Conservation (phyloP, 805 yeast species). For the Allodekkera sacchari region DNA sequence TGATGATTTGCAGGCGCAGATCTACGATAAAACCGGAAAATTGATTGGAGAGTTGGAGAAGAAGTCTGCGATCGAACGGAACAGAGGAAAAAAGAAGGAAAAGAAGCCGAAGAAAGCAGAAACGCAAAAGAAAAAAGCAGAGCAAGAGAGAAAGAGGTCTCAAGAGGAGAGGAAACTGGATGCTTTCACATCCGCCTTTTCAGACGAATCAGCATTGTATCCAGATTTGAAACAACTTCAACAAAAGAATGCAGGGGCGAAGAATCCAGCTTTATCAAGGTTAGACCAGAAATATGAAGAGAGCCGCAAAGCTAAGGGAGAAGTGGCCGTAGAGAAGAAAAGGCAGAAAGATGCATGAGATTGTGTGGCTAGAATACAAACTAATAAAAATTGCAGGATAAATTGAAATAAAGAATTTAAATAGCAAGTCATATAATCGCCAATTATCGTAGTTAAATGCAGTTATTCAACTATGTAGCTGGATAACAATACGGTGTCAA, state of each 20-base stretch:
- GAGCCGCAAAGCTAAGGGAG: too few species aligned
- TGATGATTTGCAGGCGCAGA: conserved; percentile 51
- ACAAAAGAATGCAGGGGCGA: conserved; percentile 8
- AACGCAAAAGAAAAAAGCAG: conserved; percentile 1
- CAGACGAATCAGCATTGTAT: conserved; percentile 6
- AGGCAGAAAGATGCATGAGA: too few species aligned
- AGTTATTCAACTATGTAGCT: too few species aligned
- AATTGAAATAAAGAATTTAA: too few species aligned
- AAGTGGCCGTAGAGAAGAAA: too few species aligned
- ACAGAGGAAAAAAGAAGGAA: conserved; percentile 16
- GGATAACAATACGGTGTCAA: too few species aligned
- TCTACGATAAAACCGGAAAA: conserved; percentile 55
- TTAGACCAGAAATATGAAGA: conserved; percentile 17
- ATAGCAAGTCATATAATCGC: too few species aligned
- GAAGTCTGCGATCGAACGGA: conserved; percentile 60
- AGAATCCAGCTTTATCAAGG: conserved; percentile 12
- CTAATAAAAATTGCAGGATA: too few species aligned
- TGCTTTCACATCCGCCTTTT: conserved; percentile 18
- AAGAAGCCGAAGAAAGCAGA: conserved; percentile 1
- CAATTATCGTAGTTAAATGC: too few species aligned
- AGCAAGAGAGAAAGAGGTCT: neutral
- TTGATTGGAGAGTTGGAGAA: conserved; percentile 57
- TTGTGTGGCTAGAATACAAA: too few species aligned
- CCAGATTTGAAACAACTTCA: conserved; percentile 6
- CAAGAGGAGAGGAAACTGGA: conserved; percentile 10